Base-by-base conservation (phyloP, 352 stramenopile species). In the Phytophthora cryptogea region DNA sequence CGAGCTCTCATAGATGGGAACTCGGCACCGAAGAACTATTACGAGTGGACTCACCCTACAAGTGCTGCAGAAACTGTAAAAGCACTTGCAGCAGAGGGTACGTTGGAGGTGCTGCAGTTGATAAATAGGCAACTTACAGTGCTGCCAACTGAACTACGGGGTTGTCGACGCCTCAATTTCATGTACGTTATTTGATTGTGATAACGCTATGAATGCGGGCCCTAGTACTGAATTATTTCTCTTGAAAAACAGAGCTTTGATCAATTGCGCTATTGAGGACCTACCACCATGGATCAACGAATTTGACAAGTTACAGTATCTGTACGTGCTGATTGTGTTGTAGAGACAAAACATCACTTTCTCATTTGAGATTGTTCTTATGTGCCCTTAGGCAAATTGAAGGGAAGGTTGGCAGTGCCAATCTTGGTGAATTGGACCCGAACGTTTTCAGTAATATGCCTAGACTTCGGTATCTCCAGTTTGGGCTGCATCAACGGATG, bases 271-370 rank as follows among this genome's bases (percentile, higher is more conserved):
- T 3, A 59, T 43, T 8, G 37, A 65, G 13, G 23, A 50, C 30
- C n/a, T 78, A 4, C 70, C 66, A 14, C 3, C 44, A 8, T 78
- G 70, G 66, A 8, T 42, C 1, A 61, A 49, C 2, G 51, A 56
- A 1, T 70, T 80, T 37, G 53, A 48, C 23, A 69, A 73, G 14
- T 62, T 78, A 2, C 56, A 72, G 20, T 75, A 74, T 13, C 10
- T 80, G 72, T 78, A 64, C 27, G 59, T n/a, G 13, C 30, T 5
- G 1, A 48, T n/a, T 10, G 26, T 36, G 26, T 17, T 9, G 20
- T 23, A 23, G 20, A 23, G 20, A 2, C 20, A 23, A 23, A 23
- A 1, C 20, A 23, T 23, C 20, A 23, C 2, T 8, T 8, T 44
- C 11, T 33, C 5, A 5, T 14, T 57, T 50, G 20, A 23, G 27